Evolutionary conservation across 2,329 filamentous ascomycete genomes (phyloP), one percentile per base, ranked within the genome.

Genomic region (Trichoderma sp.): DNA sequence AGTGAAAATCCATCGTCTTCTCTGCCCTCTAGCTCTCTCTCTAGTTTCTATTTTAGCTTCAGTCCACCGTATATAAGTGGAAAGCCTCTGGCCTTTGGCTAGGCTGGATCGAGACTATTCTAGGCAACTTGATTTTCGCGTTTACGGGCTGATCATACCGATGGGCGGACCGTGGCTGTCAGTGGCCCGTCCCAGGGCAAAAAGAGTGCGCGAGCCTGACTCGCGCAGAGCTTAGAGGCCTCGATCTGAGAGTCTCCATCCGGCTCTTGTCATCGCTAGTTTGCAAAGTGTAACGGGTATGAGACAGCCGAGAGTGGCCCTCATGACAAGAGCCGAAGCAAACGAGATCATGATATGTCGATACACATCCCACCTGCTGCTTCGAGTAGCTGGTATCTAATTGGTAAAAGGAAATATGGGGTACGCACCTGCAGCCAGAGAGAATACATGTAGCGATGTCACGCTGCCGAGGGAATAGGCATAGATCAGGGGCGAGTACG

Each of bases 121-220:
- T 35, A 13, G 40, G 37, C 63, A 47, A 19, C 52, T 40, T 49
- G 55, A 58, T 52, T 59, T 35, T 47, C 53, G 55, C 55, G 40
- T 52, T 52, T 37, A 37, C 55, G 64, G 62, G 64, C 37, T 67
- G 64, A 67, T 59, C 64, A 67, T 67, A 16, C 64, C 64, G 64
- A 58, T 59, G 40, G 29, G 52, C 55, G 64, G 64, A 52, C 64
- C 64, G 53, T 59, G n/a, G 43, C 64, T 66, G 55, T 57, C 43
- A 63, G 64, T 58, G 63, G 63, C 63, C 63, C 63, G 53, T 56
- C 53, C 63, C 62, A 35, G 63, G 35, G 35, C 53, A 35, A 57
- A 13, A 13, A 24, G 63, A 33, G 37, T 24, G 40, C 6, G 55
- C 4, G 21, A 19, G n/a, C 5, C 55, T 67, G 64, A 67, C 64